Conservation (phyloP, 1,284 basidiomycete genomes). For the Puccinia triticina region DNA sequence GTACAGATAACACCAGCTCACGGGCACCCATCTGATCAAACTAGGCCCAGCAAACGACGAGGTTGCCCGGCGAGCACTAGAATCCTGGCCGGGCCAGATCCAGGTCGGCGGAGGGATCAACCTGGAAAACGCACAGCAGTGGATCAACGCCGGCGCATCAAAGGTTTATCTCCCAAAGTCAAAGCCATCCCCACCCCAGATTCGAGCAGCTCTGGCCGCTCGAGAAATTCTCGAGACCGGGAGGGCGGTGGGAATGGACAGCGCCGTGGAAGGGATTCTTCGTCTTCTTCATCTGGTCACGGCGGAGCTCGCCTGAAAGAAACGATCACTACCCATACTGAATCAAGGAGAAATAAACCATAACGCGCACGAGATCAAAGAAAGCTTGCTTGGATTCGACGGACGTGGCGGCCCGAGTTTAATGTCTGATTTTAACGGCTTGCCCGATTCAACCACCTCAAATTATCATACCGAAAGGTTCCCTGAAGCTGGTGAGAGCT, state of each 20-base stretch:
- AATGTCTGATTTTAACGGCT: not conserved
- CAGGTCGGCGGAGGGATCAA: slow-evolving; percentile 95
- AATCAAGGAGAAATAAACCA: not conserved
- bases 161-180: slow-evolving; percentile 68
- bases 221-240: too few species aligned
- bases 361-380: slow-evolving; percentile 5
- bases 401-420: not conserved
- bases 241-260: too few species aligned
- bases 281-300: too few species aligned
- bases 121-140: slow-evolving; percentile 75
- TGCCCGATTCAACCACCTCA: not conserved
- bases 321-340: slow-evolving; percentile 2
- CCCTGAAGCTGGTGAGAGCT: not conserved
- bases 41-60: slow-evolving; percentile 83
- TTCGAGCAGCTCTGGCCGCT: too few species aligned
- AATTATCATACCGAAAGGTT: slow-evolving; percentile 13
- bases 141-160: slow-evolving; percentile 85
- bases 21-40: slow-evolving; percentile 95
- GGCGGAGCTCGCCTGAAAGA: too few species aligned
- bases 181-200: not conserved
- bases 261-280: too few species aligned
- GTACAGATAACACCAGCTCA: slow-evolving; percentile 72
- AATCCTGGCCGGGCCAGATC: slow-evolving; percentile 76
- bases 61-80: slow-evolving; percentile 79
- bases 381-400: not conserved